These are phyloP conservation scores for Verbena officinalis DNA, from an alignment of 257 asterid species.

Conservation along the genomic window DNA sequence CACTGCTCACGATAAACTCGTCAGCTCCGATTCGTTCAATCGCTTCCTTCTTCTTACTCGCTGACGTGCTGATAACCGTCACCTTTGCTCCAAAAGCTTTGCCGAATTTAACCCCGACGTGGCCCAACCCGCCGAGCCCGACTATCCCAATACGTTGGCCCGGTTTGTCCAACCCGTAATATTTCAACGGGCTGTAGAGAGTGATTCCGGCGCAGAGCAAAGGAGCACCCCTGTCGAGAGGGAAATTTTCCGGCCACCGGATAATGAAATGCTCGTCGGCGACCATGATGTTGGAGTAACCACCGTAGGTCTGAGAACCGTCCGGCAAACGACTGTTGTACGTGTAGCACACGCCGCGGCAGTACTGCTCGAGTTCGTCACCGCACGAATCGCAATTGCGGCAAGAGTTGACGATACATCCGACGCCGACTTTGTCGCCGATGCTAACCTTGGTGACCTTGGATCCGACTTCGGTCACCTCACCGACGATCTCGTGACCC, in stretches of 20 bases:
- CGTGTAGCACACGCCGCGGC: background rate
- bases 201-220: constrained; percentile 27
- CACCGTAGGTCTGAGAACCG: constrained; percentile 21
- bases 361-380: constrained; percentile 28
- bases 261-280: constrained; percentile 13
- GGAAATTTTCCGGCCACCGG: constrained; percentile 25
- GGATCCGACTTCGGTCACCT: constrained; percentile 39
- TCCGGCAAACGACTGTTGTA: constrained; percentile 15
- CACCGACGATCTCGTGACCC: constrained; percentile 34
- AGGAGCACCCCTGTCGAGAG: constrained; percentile 17
- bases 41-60: constrained; percentile 14
- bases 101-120: constrained; percentile 12
- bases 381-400: constrained; percentile 39
- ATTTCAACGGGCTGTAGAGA: constrained; percentile 17
- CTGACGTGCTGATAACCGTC: constrained; percentile 24
- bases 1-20: background rate
- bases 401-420: constrained; percentile 44
- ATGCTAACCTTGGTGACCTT: constrained; percentile 31
- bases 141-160: constrained; percentile 1
- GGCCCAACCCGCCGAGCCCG: constrained; percentile 24
- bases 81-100: constrained; percentile 19
- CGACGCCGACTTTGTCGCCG: constrained; percentile 48
- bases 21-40: background rate
- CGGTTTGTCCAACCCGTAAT: constrained; percentile 23
- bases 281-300: constrained; percentile 14